Percentiles rank a stretch among this genome's conserved stretches.
Conservation (phyloP, 495 filamentous ascomycete genomes). For the Hyaloscypha finlandica region DNA sequence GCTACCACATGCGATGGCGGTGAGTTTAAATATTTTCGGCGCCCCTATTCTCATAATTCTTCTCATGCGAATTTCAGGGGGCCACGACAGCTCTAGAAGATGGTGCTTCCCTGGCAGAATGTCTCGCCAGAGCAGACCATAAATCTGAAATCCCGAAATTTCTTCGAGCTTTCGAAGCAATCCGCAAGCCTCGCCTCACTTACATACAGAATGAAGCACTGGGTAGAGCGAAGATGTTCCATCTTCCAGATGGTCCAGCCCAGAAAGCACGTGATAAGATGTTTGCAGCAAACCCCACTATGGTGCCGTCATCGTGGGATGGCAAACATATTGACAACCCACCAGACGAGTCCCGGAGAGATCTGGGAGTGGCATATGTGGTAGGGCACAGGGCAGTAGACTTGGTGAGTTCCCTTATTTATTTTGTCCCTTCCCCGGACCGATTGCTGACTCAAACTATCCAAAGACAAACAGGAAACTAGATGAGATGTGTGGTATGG, state of each 20-base stretch:
- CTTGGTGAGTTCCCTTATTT: too few species aligned
- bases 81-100: not conserved
- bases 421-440: too few species aligned
- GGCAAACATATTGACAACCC: not conserved
- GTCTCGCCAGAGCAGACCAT: not conserved
- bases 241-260: conserved; percentile 1
- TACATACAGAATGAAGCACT: not conserved
- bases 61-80: not conserved
- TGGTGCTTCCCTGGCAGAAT: not conserved
- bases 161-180: not conserved
- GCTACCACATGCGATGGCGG: not conserved
- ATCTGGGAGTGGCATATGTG: too few species aligned
- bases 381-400: too few species aligned
- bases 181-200: not conserved
- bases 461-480: too few species aligned
- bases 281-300: not conserved
- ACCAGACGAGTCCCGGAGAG: not conserved
- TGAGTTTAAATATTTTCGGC: too few species aligned
- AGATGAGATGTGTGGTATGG: too few species aligned
- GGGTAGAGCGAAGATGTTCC: not conserved
- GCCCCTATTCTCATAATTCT: too few species aligned
- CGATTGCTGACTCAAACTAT: too few species aligned
- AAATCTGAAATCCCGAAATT: not conserved
- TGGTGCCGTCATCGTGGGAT: not conserved
- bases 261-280: conserved; percentile 2